Base-by-base conservation (phyloP, 2,329 filamentous ascomycete species). In the Pyrenophora tritici-repentis region DNA sequence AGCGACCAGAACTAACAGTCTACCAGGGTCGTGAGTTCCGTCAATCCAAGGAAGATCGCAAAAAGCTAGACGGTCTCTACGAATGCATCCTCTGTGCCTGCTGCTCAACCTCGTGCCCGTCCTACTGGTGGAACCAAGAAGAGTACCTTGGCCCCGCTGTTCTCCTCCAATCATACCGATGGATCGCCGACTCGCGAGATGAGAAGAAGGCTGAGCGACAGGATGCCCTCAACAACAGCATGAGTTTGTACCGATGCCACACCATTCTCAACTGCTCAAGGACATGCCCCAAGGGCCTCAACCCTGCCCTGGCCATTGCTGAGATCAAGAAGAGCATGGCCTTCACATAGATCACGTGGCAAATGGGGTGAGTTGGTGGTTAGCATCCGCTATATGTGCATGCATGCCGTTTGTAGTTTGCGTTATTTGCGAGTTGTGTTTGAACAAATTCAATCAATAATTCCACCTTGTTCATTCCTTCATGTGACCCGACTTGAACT, bases 81-180 rank as follows among this genome's bases (percentile, higher is more conserved):
- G 94, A 99, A 80, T 99, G 94, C 81, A 97, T 99, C 77, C 88
- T 99, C 52, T 99, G 94, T 83, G 93, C 93, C 67, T 99, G 94
- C 87, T 99, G 94, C 86, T 94, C 90, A 63, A 99, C 94, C 17
- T 96, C 93, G 39, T 99, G 94, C 83, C 94, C 94, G n/a, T 97
- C 91, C 14, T 99, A 99, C 84, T 99, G 94, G 94, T 99, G 94
- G 94, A 99, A 99, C 83, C 87, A 88, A 66, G 92, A 97, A 79
- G 92, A 97, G 78, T 99, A 99, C 81, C 90, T 99, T 42, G 94
- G 94, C 59, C 94, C 94, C 53, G 94, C 94, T 63, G 90, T 99
- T 55, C 88, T 99, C 45, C 86, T 99, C 63, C 94, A 99, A 80
- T 96, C 91, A 7, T 99, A 97, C 86, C 87, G 93, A 73, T 99